Evolutionary conservation across 352 stramenopile species (phyloP), one percentile per base, ranked within the genome.

Genomic region (Pythium apleroticum): DNA sequence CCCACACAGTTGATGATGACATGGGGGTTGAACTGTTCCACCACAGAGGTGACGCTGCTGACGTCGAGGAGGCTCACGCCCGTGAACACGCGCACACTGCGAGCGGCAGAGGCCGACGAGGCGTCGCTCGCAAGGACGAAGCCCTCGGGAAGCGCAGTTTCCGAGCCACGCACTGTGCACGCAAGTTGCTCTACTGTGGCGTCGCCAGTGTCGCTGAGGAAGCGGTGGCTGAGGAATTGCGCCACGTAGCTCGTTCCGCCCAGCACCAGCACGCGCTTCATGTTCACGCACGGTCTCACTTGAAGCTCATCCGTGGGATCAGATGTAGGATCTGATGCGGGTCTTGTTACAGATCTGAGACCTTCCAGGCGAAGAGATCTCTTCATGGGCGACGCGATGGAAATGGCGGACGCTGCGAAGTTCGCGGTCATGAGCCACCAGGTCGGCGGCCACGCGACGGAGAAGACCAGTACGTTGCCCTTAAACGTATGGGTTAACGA

Each of bases 391-490:
- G 43, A 50, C 43, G 39, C 39, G n/a, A 74, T 71, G 57, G 53
- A 52, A 6, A 22, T 41, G 46, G 37, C 39, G 37, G 52, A 62
- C 41, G 64, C 46, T 2, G 25, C 46, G 53, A 66, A 68, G 49
- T 88, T 89, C 48, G 71, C 60, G 56, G 58, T 74, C 54, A 91
- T 91, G 80, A 57, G 65, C 58, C 86, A 92, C 60, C 86, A 95
- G 75, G 86, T 95, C 43, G 86, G 86, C 64, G 86, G 86, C 63
- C 86, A 95, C 71, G 66, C 80, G 14, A 86, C 80, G n/a, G 65
- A 74, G 24, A 89, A 91, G 60, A 85, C 74, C 1, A 86, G 86
- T 92, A 70, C 24, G 68, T 63, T 30, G 30, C 30, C 10, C n/a
- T n/a, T n/a, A n/a, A n/a, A n/a, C n/a, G n/a, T n/a, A n/a, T n/a